Conservation (phyloP, 495 filamentous ascomycete species). For the Penicillium samsonianum region DNA sequence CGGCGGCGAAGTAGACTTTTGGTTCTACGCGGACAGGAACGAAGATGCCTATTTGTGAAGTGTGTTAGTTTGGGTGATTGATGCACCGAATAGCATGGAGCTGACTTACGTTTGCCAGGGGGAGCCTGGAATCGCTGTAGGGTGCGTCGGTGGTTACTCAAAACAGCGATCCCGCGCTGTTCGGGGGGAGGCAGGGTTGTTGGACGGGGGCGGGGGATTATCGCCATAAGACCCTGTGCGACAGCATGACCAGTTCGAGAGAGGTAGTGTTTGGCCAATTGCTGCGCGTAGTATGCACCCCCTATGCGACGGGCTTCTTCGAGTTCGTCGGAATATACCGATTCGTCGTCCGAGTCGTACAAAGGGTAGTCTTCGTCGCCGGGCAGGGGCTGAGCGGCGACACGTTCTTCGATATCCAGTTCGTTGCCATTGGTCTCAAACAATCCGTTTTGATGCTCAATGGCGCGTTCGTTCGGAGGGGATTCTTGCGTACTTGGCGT, state of each 20-base stretch:
- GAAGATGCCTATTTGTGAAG: slow-evolving; percentile 65
- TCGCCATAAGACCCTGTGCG: slow-evolving; percentile 45
- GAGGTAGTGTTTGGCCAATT: slow-evolving; percentile 52
- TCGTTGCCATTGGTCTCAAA: slow-evolving; percentile 51
- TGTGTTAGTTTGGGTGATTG: slow-evolving; percentile 5
- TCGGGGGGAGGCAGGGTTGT: slow-evolving; percentile 58
- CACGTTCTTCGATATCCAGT: slow-evolving; percentile 75
- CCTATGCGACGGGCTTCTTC: slow-evolving; percentile 74
- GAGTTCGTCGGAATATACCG: slow-evolving; percentile 63
- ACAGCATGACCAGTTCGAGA: slow-evolving; percentile 42
- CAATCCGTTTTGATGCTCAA: slow-evolving; percentile 29
- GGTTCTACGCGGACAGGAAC: slow-evolving; percentile 95
- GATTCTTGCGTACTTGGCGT: slow-evolving; percentile 14
- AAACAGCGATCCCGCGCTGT: slow-evolving; percentile 47
- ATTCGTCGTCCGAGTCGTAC: slow-evolving; percentile 91
- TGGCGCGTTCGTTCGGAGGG: slow-evolving; percentile 13
- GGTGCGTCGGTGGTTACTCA: slow-evolving; percentile 54
- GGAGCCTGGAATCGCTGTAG: slow-evolving; percentile 77
- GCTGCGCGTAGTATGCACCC: slow-evolving; percentile 66
- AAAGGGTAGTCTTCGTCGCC: slow-evolving; percentile 73
- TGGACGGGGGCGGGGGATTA: slow-evolving; percentile 61
- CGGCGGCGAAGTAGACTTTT: slow-evolving; percentile 95
- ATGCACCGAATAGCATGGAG: slow-evolving; percentile 2
- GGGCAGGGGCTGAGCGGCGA: slow-evolving; percentile 59
- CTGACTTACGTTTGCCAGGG: slow-evolving; percentile 71